Conservation (phyloP, 805 yeast genomes). For the Candida broadrunensis region DNA sequence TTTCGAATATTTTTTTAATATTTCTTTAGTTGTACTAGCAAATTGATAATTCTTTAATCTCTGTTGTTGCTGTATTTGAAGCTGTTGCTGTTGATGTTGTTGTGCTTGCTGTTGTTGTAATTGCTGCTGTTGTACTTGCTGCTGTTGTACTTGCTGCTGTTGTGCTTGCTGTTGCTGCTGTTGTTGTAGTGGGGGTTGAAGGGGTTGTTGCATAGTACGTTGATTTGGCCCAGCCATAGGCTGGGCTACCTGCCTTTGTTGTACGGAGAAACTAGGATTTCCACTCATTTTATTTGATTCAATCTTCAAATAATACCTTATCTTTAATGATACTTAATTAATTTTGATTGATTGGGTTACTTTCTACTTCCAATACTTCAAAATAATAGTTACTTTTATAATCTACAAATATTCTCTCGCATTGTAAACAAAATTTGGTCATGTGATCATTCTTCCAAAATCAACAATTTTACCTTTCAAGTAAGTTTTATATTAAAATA, state of each 20-base stretch:
- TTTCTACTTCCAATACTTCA: too few relatives aligned
- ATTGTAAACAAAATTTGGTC: too few relatives aligned
- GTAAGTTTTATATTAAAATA: too few relatives aligned
- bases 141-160: slow-evolving; percentile 27
- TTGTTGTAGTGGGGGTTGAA: slow-evolving; percentile 10
- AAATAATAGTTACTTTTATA: too few relatives aligned
- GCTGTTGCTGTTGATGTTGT: slow-evolving; percentile 18
- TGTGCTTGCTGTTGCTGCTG: slow-evolving; percentile 17
- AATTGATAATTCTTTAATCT: slow-evolving; percentile 45
- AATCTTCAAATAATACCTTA: too few relatives aligned
- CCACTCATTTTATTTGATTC: too few relatives aligned
- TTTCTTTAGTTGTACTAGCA: slow-evolving; percentile 68
- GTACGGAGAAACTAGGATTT: too few relatives aligned
- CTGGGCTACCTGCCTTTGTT: background rate
- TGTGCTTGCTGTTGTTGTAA: slow-evolving; percentile 18
- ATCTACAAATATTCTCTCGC: too few relatives aligned
- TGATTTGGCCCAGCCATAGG: background rate
- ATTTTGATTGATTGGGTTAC: too few relatives aligned
- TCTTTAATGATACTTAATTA: too few relatives aligned
- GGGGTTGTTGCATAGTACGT: slow-evolving; percentile 5
- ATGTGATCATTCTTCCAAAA: too few relatives aligned
- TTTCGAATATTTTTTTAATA: slow-evolving; percentile 72
- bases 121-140: slow-evolving; percentile 42
- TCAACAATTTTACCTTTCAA: too few relatives aligned
- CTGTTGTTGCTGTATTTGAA: slow-evolving; percentile 18